Evolutionary conservation across 805 yeast genomes (phyloP).

Genomic region (Metschnikowia orientalis): DNA sequence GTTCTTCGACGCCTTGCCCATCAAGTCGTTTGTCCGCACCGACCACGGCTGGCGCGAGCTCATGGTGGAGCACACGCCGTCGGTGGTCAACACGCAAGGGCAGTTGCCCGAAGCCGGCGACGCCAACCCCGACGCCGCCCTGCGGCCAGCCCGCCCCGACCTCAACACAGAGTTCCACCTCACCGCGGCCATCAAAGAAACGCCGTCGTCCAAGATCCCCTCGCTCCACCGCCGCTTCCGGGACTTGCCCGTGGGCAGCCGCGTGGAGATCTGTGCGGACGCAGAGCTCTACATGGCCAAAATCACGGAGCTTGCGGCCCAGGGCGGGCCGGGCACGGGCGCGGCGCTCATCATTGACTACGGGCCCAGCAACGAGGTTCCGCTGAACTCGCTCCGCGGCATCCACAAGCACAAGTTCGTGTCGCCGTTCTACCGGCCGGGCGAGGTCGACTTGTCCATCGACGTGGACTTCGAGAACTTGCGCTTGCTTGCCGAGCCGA

Average conservation of each 20-base stretch:
- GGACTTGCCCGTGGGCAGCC: slow-evolving; percentile 50
- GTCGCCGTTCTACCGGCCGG: slow-evolving; percentile 71
- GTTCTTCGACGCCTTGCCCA: slow-evolving; percentile 82
- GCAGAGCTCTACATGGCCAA: slow-evolving; percentile 54
- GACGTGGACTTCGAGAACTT: slow-evolving; percentile 78
- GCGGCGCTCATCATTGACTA: slow-evolving; percentile 75
- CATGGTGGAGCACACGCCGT: slow-evolving; percentile 53
- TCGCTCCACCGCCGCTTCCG: slow-evolving; percentile 46
- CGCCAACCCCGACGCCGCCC: slow-evolving; percentile 9
- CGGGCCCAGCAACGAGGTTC: slow-evolving; percentile 59
- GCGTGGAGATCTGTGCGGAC: slow-evolving; percentile 73
- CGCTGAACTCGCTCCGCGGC: slow-evolving; percentile 70
- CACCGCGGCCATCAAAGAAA: slow-evolving; percentile 52
- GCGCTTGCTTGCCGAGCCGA: slow-evolving; percentile 17
- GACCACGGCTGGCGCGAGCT: slow-evolving; percentile 76
- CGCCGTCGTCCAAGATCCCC: slow-evolving; percentile 61
- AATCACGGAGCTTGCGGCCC: slow-evolving; percentile 45
- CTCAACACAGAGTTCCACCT: slow-evolving; percentile 45
- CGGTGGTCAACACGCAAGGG: slow-evolving; percentile 33
- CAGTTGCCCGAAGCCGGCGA: slow-evolving; percentile 19
- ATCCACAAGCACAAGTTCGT: slow-evolving; percentile 69
- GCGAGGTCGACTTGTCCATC: slow-evolving; percentile 74
- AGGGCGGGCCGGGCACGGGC: slow-evolving; percentile 41
- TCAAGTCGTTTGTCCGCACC: slow-evolving; percentile 60
- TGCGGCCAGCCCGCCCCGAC: slow-evolving; percentile 1